These are phyloP conservation scores for Colletotrichum liriopes DNA, from an alignment of 2,329 filamentous ascomycete species.

Conservation along the genomic window DNA sequence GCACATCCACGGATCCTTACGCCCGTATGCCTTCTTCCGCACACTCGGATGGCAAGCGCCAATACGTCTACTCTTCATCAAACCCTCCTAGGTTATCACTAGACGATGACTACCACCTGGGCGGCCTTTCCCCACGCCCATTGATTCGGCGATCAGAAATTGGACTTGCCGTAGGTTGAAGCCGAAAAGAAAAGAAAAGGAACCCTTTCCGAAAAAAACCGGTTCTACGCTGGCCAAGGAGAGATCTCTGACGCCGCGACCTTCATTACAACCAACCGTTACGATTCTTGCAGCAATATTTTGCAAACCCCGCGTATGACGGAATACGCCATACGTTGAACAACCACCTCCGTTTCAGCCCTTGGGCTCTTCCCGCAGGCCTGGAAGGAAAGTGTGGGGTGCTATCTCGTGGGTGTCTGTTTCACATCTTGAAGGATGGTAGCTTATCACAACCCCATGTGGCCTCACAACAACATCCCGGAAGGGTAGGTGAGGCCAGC, in stretches of 20 bases:
- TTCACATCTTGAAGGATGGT: conserved; percentile 19
- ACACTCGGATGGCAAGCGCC: conserved; percentile 49
- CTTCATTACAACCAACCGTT: conserved; percentile 15
- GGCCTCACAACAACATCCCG: conserved; percentile 11
- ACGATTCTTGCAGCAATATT: conserved; percentile 5
- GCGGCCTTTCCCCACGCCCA: conserved; percentile 66
- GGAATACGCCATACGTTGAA: conserved; percentile 5
- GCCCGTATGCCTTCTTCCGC: conserved; percentile 38
- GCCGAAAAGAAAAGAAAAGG: background rate
- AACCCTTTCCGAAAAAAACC: background rate
- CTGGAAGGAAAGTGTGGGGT: conserved; percentile 24
- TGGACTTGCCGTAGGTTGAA: conserved; percentile 70
- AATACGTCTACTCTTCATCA: conserved; percentile 61
- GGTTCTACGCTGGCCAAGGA: conserved; percentile 7
- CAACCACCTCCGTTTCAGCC: conserved; percentile 29
- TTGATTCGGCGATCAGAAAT: conserved; percentile 64
- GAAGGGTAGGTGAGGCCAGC: background rate
- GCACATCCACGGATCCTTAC: conserved; percentile 53
- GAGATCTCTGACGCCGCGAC: background rate
- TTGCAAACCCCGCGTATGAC: conserved; percentile 14
- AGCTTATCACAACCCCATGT: conserved; percentile 6
- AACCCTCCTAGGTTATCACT: conserved; percentile 62
- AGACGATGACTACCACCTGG: conserved; percentile 62
- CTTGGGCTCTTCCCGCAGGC: conserved; percentile 37
- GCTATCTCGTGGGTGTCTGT: conserved; percentile 10